Percentiles rank a stretch among this genome's conserved stretches.
Evolutionary conservation across 140 eudicot species (phyloP).

Genomic region (Oenanthe javanica): DNA sequence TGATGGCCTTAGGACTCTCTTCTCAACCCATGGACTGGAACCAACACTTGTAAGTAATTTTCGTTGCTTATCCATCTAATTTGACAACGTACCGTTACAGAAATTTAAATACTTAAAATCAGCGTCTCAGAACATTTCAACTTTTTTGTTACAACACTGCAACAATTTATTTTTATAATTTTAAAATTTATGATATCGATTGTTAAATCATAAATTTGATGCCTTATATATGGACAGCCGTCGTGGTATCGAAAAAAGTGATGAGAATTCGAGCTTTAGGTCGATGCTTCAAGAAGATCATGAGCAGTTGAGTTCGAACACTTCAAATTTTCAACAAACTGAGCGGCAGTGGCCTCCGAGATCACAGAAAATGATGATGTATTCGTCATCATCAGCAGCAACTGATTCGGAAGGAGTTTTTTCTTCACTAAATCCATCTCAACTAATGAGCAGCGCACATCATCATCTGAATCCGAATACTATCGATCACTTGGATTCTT

Average conservation of each 20-base stretch:
- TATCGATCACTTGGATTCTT: constrained; percentile 40
- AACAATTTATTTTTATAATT: not conserved
- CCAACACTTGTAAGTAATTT: constrained; percentile 46
- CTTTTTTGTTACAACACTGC: not conserved
- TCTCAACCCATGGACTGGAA: constrained; percentile 73
- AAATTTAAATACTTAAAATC: not conserved
- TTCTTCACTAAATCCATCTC: constrained; percentile 35
- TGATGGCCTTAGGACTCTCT: constrained; percentile 76
- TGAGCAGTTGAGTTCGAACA: constrained; percentile 31
- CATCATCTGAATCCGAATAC: constrained; percentile 23
- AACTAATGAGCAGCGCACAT: not conserved
- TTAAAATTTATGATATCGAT: not conserved
- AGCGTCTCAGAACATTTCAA: not conserved
- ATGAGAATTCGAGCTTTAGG: constrained; percentile 36
- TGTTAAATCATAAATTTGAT: not conserved
- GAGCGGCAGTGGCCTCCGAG: constrained; percentile 28
- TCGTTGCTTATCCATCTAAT: not conserved
- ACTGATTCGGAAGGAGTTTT: constrained; percentile 5
- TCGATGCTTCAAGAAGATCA: constrained; percentile 46
- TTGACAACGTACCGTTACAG: not conserved
- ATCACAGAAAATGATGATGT: constrained; percentile 28
- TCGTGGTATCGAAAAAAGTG: constrained; percentile 35
- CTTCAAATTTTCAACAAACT: constrained; percentile 26
- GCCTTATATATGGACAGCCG: constrained; percentile 18
- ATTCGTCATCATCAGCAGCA: constrained; percentile 18